A percentile compares a stretch with the other conserved stretches of the same genome.
Evolutionary conservation across 768 basidiomycete species (phyloP).

Genomic region (Mrakia blollopis): DNA sequence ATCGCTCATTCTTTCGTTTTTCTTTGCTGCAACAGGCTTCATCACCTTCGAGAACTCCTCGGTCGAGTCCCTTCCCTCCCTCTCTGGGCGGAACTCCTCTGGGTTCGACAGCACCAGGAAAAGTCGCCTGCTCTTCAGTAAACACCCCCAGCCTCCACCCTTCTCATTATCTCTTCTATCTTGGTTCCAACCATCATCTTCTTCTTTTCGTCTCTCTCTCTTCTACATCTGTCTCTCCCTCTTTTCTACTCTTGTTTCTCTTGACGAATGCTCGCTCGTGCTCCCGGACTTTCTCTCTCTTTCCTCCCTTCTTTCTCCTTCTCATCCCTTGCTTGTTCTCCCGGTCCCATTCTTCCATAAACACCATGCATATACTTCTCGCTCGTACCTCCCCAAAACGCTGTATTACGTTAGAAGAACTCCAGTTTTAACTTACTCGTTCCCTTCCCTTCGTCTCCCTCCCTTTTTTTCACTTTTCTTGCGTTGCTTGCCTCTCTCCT

Average conservation of each 20-base stretch:
- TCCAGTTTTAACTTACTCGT: no score
- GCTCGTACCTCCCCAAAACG: no score
- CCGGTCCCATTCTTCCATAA: no score
- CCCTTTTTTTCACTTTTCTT: no score
- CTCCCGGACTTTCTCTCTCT: neutral
- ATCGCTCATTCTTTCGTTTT: neutral
- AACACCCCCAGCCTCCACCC: neutral
- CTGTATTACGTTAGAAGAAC: no score
- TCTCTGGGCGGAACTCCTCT: slow-evolving; percentile 32
- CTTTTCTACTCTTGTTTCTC: no score
- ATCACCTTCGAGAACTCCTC: slow-evolving; percentile 27
- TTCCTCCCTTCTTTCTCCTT: neutral
- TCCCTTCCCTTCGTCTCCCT: neutral
- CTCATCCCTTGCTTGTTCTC: no score
- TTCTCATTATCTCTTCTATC: neutral
- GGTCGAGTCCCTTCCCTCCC: slow-evolving; percentile 29
- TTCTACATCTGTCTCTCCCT: neutral
- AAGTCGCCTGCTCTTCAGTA: neutral
- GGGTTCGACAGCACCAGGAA: slow-evolving; percentile 31
- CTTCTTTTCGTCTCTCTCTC: neutral
- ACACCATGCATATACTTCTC: no score
- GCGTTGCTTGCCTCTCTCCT: no score
- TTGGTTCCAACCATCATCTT: no score
- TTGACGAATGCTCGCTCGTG: no score
- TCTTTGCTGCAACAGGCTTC: slow-evolving; percentile 18